Evolutionary conservation across 2,329 filamentous ascomycete genomes (phyloP).

Genomic region (Xylaria sp.): DNA sequence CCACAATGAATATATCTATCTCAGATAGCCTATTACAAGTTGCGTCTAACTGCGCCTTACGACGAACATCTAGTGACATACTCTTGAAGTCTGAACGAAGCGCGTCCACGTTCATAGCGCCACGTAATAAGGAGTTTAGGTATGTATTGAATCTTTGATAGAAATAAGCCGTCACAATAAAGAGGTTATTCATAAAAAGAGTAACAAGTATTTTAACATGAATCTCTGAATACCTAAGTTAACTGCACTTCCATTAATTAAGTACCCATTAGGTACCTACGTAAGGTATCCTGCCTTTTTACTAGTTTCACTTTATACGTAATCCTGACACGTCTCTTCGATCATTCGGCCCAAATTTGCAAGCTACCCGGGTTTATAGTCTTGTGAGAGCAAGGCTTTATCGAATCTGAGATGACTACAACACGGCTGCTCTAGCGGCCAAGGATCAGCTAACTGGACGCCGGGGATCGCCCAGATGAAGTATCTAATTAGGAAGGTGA

Average conservation of each 20-base stretch:
- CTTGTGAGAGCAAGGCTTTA: neutral
- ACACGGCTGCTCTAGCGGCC: neutral
- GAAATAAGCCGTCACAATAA: slow-evolving; percentile 3
- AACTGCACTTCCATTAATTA: neutral
- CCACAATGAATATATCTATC: neutral
- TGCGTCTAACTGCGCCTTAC: no score
- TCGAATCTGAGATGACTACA: neutral
- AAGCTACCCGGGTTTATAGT: neutral
- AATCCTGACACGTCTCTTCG: no score
- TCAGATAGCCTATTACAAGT: neutral
- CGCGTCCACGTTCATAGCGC: no score
- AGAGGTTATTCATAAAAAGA: slow-evolving; percentile 2
- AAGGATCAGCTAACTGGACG: slow-evolving; percentile 19
- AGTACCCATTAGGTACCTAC: no score
- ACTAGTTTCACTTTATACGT: neutral
- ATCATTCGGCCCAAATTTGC: no score
- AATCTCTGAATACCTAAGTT: neutral
- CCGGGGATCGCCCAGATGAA: slow-evolving; percentile 18
- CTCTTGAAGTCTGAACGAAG: no score
- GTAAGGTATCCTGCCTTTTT: neutral
- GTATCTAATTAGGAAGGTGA: slow-evolving; percentile 26
- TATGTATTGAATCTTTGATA: no score
- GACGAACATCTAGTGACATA: no score
- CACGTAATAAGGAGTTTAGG: no score
- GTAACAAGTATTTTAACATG: no score